phyloP scores from a whole-genome alignment of 140 eudicot genomes.

The Stevia rebaudiana region DNA sequence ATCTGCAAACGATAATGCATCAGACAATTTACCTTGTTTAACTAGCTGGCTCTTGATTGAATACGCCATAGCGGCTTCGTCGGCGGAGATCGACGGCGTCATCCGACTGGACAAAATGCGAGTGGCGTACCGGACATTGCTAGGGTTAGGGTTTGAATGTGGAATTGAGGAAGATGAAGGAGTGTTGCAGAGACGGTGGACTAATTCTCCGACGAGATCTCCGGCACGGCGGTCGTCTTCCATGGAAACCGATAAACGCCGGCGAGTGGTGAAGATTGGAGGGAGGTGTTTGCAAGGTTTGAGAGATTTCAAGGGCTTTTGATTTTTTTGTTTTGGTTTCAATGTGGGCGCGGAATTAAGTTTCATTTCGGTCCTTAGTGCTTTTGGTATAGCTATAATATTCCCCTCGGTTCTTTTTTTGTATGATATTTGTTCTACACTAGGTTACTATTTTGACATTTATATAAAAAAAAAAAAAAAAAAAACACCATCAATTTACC shows the following conservation, averaged over 20 bases:
- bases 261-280: slow-evolving; percentile 13
- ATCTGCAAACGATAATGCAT: slow-evolving; percentile 78
- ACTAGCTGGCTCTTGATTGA: slow-evolving; percentile 78
- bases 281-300: slow-evolving; percentile 30
- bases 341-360: slow-evolving; percentile 58
- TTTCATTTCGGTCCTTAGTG: neutral
- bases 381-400: neutral
- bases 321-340: slow-evolving; percentile 28
- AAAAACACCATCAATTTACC: too few species aligned
- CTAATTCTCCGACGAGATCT: slow-evolving; percentile 80
- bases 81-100: slow-evolving; percentile 75
- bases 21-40: slow-evolving; percentile 72
- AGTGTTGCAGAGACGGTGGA: slow-evolving; percentile 52
- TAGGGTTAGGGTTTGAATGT: slow-evolving; percentile 50
- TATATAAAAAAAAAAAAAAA: too few species aligned
- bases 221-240: slow-evolving; percentile 50
- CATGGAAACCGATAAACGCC: slow-evolving; percentile 28
- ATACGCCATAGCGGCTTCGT: slow-evolving; percentile 83
- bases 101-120: slow-evolving; percentile 88
- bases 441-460: too few species aligned
- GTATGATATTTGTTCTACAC: too few species aligned
- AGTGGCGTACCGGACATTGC: slow-evolving; percentile 60
- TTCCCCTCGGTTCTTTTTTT: neutral
- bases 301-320: slow-evolving; percentile 32
- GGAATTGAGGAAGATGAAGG: slow-evolving; percentile 19